Evolutionary conservation across 2,329 filamentous ascomycete species (phyloP), one percentile per base, ranked within the genome.

Genomic region (Juglanconis sp.): DNA sequence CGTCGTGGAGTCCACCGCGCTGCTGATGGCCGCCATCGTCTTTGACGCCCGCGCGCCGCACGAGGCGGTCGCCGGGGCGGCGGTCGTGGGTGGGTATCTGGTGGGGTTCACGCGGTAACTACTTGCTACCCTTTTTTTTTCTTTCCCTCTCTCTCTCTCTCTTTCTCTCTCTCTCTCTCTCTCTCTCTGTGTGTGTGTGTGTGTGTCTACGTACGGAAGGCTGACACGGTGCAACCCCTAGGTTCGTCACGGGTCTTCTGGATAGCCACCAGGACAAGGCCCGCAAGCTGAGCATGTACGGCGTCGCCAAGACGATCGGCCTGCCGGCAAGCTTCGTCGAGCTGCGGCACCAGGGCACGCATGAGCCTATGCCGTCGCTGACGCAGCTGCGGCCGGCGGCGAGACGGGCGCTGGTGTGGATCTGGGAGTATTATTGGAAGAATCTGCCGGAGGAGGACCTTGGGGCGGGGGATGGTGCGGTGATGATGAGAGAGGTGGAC

Each of bases 361-460:
- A 98, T 72, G 91, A 96, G 73, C 90, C 92, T 70, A 78, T 96
- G 59, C 93, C 93, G 0, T 87, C 88, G 1, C 78, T 96, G 56
- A 80, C 84, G 10, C 87, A 91, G 64, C 78, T 97, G 63, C 84
- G 91, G 56, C 81, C 81, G 40, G 89, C 89, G 1, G 85, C 89
- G 1, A 76, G 80, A 64, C 85, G 88, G 67, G 91, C 89, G 1
- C 78, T 97, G 63, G 79, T 80, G 49, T 97, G 93, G 93, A 87
- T 97, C 55, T 96, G 91, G 91, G 82, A 87, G 56, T 91, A 91
- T 72, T 97, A 96, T 77, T 98, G 93, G 93, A 76, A 73, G 68
- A 76, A 81, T 48, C 71, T 86, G 24, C 66, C 69, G 2, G 70
- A 72, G 5, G 69, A n/a, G 11, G 59, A 50, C 3, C 49, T 36